Conservation (phyloP, 805 yeast genomes). For the Candida parachauliodes region DNA sequence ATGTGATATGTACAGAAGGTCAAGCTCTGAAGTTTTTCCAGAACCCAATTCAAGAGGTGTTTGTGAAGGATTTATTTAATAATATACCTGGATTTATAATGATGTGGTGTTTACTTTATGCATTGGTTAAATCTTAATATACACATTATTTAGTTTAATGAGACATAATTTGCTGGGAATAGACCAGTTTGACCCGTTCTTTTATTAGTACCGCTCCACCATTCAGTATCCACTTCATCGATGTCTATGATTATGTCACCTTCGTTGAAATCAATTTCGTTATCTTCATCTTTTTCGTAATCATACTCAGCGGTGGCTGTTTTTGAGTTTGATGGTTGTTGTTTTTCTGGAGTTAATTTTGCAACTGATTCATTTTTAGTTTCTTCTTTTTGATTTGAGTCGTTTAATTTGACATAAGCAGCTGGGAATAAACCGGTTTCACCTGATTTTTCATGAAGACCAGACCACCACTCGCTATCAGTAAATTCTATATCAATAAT, state of each 20-base stretch:
- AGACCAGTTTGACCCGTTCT: constrained; percentile 72
- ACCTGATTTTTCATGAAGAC: constrained; percentile 39
- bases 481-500: constrained; percentile 65
- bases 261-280: constrained; percentile 80
- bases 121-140: constrained; percentile 28
- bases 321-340: constrained; percentile 8
- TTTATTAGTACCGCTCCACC: constrained; percentile 88
- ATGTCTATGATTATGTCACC: constrained; percentile 80
- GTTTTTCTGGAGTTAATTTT: constrained; percentile 3
- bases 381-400: constrained; percentile 15
- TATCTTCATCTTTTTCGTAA: constrained; percentile 89
- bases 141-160: constrained; percentile 12
- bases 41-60: constrained; percentile 30
- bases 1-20: constrained; percentile 29
- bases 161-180: constrained; percentile 90
- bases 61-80: constrained; percentile 27
- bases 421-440: constrained; percentile 56
- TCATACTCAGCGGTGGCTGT: constrained; percentile 68
- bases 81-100: constrained; percentile 39
- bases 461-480: constrained; percentile 74
- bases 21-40: constrained; percentile 22
- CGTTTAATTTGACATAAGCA: constrained; percentile 43
- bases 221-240: constrained; percentile 88
- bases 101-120: constrained; percentile 48
- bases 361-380: constrained; percentile 9